A percentile compares a stretch with the other conserved stretches of the same genome.
phyloP scores from a whole-genome alignment of 805 yeast species.

The Blastobotrys peoriensis region DNA sequence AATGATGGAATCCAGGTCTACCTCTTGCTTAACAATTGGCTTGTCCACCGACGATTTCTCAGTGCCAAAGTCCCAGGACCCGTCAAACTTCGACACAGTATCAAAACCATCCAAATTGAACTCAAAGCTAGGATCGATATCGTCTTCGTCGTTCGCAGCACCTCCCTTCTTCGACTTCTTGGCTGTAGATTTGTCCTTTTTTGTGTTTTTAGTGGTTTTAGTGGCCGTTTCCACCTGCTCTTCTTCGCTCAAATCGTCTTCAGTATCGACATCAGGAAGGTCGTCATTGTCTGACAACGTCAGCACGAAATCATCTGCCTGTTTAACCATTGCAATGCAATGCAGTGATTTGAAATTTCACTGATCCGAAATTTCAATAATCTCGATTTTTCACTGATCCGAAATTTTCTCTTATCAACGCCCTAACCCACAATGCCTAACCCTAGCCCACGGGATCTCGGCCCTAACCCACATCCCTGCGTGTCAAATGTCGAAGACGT shows the following conservation, averaged over 20 bases:
- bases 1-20: slow-evolving; percentile 82
- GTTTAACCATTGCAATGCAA: not conserved
- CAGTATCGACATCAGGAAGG: slow-evolving; percentile 46
- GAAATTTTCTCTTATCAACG: no score
- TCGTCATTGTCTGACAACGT: slow-evolving; percentile 81
- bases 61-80: slow-evolving; percentile 76
- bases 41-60: slow-evolving; percentile 34
- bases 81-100: slow-evolving; percentile 44
- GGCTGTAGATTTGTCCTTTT: slow-evolving; percentile 18
- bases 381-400: no score
- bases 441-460: no score
- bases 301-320: slow-evolving; percentile 52
- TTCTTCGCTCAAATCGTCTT: slow-evolving; percentile 32
- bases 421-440: no score
- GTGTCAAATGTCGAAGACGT: no score
- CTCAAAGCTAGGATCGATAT: slow-evolving; percentile 63
- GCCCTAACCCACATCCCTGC: no score
- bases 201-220: slow-evolving; percentile 10
- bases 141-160: slow-evolving; percentile 38
- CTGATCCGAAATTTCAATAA: no score
- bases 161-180: slow-evolving; percentile 24
- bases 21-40: slow-evolving; percentile 41
- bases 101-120: slow-evolving; percentile 51
- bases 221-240: slow-evolving; percentile 19
- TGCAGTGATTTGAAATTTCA: no score